Evolutionary conservation across 345 rosid genomes (phyloP).

Genomic region (Gossypium arboreum): DNA sequence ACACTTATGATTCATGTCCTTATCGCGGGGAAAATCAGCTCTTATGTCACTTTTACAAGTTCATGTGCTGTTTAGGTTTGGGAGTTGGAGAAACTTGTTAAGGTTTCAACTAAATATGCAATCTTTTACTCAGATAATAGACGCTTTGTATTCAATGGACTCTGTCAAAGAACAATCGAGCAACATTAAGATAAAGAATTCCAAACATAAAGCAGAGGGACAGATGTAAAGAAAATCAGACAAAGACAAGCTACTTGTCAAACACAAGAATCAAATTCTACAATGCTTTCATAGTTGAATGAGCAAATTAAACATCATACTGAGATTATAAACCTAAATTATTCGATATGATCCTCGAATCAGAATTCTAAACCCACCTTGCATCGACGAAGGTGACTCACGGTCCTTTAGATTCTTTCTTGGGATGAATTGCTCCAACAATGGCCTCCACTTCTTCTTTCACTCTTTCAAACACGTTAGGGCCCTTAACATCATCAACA

Average conservation of each 20-base stretch:
- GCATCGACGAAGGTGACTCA: slow-evolving; percentile 14
- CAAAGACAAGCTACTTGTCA: background rate
- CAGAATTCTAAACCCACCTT: slow-evolving; percentile 10
- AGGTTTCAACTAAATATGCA: too few species aligned
- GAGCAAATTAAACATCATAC: background rate
- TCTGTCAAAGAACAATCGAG: background rate
- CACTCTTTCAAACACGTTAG: slow-evolving; percentile 39
- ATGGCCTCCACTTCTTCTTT: slow-evolving; percentile 58
- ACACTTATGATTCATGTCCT: too few species aligned
- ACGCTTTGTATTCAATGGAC: background rate
- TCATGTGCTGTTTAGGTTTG: too few species aligned
- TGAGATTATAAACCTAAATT: background rate
- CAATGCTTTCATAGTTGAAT: background rate
- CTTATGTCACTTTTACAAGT: too few species aligned
- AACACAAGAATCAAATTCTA: background rate
- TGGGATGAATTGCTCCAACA: slow-evolving; percentile 34
- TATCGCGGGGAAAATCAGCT: too few species aligned
- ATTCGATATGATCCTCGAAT: background rate
- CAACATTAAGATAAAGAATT: background rate
- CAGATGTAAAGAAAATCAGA: too few species aligned
- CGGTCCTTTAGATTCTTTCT: slow-evolving; percentile 28
- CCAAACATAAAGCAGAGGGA: too few species aligned
- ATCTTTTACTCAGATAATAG: too few species aligned
- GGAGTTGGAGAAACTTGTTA: too few species aligned
- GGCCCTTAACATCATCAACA: slow-evolving; percentile 37